These are phyloP conservation scores for Mycena vulgaris DNA, from an alignment of 768 basidiomycete species.

Conservation along the genomic window DNA sequence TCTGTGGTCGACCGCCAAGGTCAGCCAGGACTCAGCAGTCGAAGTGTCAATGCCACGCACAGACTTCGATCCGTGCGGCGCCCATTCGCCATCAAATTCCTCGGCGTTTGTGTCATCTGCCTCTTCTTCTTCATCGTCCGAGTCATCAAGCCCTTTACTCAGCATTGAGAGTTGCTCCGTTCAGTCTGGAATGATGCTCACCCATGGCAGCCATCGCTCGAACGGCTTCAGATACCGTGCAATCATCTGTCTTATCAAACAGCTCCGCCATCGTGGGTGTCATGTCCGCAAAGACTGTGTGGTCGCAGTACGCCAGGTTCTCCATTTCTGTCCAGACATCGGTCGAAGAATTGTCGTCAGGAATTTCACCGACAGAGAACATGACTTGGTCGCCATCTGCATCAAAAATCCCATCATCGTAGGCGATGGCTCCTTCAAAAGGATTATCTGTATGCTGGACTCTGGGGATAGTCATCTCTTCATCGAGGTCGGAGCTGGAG, in stretches of 20 bases:
- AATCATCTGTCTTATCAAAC: slow-evolving; percentile 1
- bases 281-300: slow-evolving; percentile 4
- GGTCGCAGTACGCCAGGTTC: slow-evolving; percentile 3
- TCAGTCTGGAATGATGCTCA: background rate
- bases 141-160: background rate
- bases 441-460: background rate
- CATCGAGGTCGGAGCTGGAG: background rate
- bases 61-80: slow-evolving; percentile 13
- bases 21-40: too few relatives aligned
- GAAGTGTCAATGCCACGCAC: background rate
- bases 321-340: background rate
- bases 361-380: slow-evolving; percentile 1
- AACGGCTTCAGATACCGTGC: background rate
- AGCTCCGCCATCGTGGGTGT: slow-evolving; percentile 1
- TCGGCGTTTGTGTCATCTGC: background rate
- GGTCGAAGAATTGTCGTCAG: background rate
- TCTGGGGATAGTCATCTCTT: background rate
- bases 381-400: background rate
- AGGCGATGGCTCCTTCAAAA: background rate
- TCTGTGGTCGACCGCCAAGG: background rate
- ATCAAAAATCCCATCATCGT: background rate
- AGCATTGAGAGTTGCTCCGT: background rate
- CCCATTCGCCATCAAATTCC: background rate
- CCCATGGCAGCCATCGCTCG: slow-evolving; percentile 4
- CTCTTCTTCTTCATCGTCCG: slow-evolving; percentile 10